Base-by-base conservation (phyloP, 768 basidiomycete genomes). In the Leccinum disarticulatum region DNA sequence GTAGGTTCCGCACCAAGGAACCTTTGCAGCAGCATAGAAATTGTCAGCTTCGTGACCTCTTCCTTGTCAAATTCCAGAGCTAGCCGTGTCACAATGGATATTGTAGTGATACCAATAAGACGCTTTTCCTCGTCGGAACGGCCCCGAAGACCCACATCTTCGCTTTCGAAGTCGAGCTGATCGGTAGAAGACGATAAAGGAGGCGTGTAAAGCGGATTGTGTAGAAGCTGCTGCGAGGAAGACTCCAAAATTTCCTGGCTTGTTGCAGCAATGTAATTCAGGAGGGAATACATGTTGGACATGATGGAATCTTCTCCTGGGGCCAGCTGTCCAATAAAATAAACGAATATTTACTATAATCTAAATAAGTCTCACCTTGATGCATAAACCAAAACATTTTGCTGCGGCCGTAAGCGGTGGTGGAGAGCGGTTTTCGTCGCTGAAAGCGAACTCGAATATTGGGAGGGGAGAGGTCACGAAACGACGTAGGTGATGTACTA, bases 221-320 rank as follows among this genome's bases (percentile, higher is more conserved):
- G 76, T 54, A 77, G 69, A 58, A 79, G 58, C 54, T 82, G 77
- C 9, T 80, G 72, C 41, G 75, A 79, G 3, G 81, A 77, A 52
- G 68, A 75, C 53, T 89, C 88, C 36, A 81, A 81, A 35, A 85
- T 82, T 51, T 91, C 90, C 68, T 90, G 91, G 77, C 87, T 88
- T 3, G 92, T 87, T 4, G 90, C 86, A 2, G 91, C 86, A 60
- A 98, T 88, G 71, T 91, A 90, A 70, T 98, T 98, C 60, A 98
- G 81, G 13, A 98, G 83, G 5, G 96, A 97, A 73, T 98, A 98
- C 87, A 98, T 90, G 65, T 95, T 93, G 4, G 95, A 98, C 84
- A 95, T 88, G 70, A 91, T 82, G 38, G 94, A 82, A 69, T 95
- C 94, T 64, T 94, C 91, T 47, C 91, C 91, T 15, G 91, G 88